A percentile compares a stretch with the other conserved stretches of the same genome.
Evolutionary conservation across 2,329 filamentous ascomycete genomes (phyloP).

Genomic region (Escovopsis sp.): DNA sequence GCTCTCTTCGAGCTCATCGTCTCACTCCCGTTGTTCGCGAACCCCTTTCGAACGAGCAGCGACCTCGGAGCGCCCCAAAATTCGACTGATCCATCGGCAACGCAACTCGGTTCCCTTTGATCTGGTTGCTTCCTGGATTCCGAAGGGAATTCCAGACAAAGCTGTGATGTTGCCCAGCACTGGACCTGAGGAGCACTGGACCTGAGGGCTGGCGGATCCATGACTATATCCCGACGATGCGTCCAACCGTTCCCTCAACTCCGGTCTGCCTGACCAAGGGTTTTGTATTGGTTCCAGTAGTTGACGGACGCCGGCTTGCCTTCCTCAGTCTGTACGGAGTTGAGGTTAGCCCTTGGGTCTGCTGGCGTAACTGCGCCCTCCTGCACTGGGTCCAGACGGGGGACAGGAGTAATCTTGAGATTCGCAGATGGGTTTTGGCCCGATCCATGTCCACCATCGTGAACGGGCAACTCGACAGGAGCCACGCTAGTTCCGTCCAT

Average conservation of each 20-base stretch:
- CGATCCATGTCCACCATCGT: conserved; percentile 3
- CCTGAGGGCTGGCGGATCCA: too few species aligned
- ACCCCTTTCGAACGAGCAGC: too few species aligned
- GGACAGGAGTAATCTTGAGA: not conserved
- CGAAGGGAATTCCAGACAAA: too few species aligned
- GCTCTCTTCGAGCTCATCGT: too few species aligned
- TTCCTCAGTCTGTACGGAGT: conserved; percentile 15
- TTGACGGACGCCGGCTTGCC: conserved; percentile 20
- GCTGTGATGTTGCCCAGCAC: too few species aligned
- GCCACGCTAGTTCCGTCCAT: conserved; percentile 21
- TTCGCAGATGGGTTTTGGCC: conserved; percentile 1
- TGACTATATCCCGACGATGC: too few species aligned
- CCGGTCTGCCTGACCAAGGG: not conserved
- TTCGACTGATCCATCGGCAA: too few species aligned
- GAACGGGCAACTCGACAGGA: conserved; percentile 20
- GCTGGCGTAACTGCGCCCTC: conserved; percentile 4
- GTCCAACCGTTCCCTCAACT: not conserved
- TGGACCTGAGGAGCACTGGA: too few species aligned
- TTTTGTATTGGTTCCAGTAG: conserved; percentile 21
- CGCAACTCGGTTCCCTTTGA: too few species aligned
- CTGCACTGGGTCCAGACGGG: conserved; percentile 4
- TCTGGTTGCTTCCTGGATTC: too few species aligned
- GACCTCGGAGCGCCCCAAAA: too few species aligned
- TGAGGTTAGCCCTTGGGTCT: conserved; percentile 23
- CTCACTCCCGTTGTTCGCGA: too few species aligned